These are phyloP conservation scores for Silene noctiflora DNA, from an alignment of 179 eudicot species.

Conservation along the genomic window DNA sequence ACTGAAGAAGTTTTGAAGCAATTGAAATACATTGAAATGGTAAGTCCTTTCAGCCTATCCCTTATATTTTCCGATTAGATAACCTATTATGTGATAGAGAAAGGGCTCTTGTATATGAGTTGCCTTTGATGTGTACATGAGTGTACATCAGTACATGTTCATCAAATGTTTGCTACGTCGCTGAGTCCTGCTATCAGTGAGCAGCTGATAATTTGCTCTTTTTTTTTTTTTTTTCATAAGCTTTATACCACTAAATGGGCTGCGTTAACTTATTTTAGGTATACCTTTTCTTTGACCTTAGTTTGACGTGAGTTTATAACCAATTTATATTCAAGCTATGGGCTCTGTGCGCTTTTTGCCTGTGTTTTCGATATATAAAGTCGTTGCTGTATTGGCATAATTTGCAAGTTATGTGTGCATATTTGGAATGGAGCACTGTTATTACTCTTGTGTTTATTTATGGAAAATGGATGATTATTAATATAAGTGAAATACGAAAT, in stretches of 20 bases:
- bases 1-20: constrained; percentile 84
- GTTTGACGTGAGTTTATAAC: not conserved
- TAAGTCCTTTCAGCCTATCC: constrained; percentile 28
- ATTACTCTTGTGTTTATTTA: not conserved
- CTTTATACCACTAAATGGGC: not conserved
- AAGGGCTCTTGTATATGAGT: not conserved
- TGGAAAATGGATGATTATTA: not conserved
- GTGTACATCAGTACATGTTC: not conserved
- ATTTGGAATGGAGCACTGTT: no score
- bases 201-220: not conserved
- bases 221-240: not conserved
- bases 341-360: not conserved
- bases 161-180: not conserved
- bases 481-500: not conserved
- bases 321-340: not conserved
- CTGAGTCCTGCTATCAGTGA: not conserved
- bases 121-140: not conserved
- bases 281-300: not conserved
- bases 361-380: not conserved
- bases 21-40: constrained; percentile 83
- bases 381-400: not conserved
- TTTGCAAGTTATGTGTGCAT: not conserved
- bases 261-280: not conserved
- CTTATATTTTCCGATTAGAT: not conserved
- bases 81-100: not conserved